phyloP scores from a whole-genome alignment of 352 stramenopile genomes.

The Phytophthora cryptogea region DNA sequence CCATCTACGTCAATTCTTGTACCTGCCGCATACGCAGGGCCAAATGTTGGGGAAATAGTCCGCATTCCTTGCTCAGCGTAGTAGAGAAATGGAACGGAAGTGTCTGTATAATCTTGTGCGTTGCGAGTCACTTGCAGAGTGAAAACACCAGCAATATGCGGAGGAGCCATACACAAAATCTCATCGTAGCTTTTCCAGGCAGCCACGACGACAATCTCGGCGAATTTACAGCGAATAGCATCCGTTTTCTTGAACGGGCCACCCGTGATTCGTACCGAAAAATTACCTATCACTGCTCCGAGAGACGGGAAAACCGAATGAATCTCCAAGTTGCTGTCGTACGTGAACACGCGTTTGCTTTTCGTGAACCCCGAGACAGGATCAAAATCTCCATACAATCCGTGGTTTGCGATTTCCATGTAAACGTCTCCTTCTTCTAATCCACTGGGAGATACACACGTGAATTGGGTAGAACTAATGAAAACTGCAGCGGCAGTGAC shows the following conservation, averaged over 20 bases:
- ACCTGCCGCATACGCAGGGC: slow-evolving; percentile 79
- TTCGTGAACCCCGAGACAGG: slow-evolving; percentile 43
- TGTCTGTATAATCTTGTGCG: slow-evolving; percentile 90
- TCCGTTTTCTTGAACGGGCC: slow-evolving; percentile 77
- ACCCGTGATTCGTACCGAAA: slow-evolving; percentile 85
- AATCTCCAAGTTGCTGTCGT: slow-evolving; percentile 74
- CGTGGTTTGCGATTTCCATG: slow-evolving; percentile 82
- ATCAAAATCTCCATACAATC: slow-evolving; percentile 16
- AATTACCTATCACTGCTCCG: slow-evolving; percentile 82
- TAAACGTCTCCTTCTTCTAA: slow-evolving; percentile 38
- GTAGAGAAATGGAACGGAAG: slow-evolving; percentile 73
- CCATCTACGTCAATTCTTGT: slow-evolving; percentile 89
- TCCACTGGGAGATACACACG: slow-evolving; percentile 69
- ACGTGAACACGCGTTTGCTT: slow-evolving; percentile 70
- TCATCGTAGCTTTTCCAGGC: slow-evolving; percentile 67
- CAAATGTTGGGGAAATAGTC: slow-evolving; percentile 87
- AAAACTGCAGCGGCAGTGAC: slow-evolving; percentile 55
- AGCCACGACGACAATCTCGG: slow-evolving; percentile 62
- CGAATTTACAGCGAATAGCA: slow-evolving; percentile 90
- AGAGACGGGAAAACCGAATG: slow-evolving; percentile 76
- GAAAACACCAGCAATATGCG: slow-evolving; percentile 69
- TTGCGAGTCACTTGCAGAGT: slow-evolving; percentile 90
- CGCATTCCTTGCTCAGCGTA: slow-evolving; percentile 79
- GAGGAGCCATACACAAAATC: slow-evolving; percentile 79
- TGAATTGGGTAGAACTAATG: slow-evolving; percentile 64